A percentile compares a stretch with the other conserved stretches of the same genome.
These are phyloP conservation scores for Chimonanthus praecox DNA, from an alignment of 164 flowering plant species.

Conservation along the genomic window DNA sequence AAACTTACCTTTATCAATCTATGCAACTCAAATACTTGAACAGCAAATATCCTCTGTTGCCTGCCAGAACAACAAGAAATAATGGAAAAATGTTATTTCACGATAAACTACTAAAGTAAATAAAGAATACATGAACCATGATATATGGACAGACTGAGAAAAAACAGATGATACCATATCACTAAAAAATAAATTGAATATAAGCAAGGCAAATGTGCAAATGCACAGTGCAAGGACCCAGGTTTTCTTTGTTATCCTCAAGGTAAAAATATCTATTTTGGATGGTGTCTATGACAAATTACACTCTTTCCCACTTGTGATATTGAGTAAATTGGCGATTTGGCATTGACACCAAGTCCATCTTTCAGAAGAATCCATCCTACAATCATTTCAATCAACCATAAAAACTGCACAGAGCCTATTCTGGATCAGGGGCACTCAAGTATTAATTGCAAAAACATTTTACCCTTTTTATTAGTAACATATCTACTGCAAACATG, in stretches of 20 bases:
- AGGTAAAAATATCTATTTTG: not conserved
- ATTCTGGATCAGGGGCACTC: no score
- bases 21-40: constrained; percentile 94
- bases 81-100: not conserved
- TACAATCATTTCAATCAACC: no score
- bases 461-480: no score
- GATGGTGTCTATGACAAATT: not conserved
- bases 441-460: no score
- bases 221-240: not conserved
- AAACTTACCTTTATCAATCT: constrained; percentile 62
- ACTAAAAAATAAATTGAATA: not conserved
- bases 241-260: not conserved
- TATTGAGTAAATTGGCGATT: no score
- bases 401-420: no score
- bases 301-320: no score
- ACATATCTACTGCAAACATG: no score
- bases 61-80: constrained; percentile 36
- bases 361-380: no score
- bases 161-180: not conserved
- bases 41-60: constrained; percentile 72
- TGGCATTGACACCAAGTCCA: no score
- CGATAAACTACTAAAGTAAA: not conserved
- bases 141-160: not conserved
- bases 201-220: not conserved
- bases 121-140: not conserved